These are phyloP conservation scores for Persicaria maculosa DNA, from an alignment of 148 eudicot genomes.

Conservation along the genomic window DNA sequence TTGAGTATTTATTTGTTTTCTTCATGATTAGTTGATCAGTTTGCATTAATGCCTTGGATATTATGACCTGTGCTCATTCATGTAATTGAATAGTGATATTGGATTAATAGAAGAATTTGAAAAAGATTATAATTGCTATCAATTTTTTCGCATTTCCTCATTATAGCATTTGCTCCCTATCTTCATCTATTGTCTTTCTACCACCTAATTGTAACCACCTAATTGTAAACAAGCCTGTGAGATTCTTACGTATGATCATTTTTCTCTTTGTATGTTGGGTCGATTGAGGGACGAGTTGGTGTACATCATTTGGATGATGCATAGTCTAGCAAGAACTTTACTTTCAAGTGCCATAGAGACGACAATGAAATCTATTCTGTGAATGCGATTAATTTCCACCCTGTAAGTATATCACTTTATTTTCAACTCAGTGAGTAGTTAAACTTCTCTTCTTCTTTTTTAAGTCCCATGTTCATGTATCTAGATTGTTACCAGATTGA, in stretches of 20 bases:
- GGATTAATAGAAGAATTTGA: no score
- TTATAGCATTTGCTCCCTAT: background rate
- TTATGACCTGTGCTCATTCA: background rate
- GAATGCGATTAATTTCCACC: conserved; percentile 85
- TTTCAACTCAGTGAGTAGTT: background rate
- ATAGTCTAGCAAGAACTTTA: conserved; percentile 70
- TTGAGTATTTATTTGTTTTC: background rate
- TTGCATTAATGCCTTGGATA: background rate
- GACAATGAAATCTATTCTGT: conserved; percentile 80
- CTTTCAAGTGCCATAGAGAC: conserved; percentile 96
- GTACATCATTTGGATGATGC: conserved; percentile 94
- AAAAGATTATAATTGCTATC: no score
- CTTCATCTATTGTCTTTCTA: background rate
- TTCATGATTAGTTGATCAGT: background rate
- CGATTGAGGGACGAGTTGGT: conserved; percentile 96
- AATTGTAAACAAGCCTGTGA: no score
- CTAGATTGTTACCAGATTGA: no score
- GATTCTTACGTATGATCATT: no score
- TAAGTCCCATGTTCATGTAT: background rate
- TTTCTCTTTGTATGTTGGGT: conserved; percentile 58
- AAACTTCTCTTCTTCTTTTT: background rate
- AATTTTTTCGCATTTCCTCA: background rate
- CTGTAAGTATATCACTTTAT: conserved; percentile 41
- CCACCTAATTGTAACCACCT: no score
- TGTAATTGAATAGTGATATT: no score